phyloP scores from a whole-genome alignment of 768 basidiomycete genomes.

The Austroboletus eburneus region DNA sequence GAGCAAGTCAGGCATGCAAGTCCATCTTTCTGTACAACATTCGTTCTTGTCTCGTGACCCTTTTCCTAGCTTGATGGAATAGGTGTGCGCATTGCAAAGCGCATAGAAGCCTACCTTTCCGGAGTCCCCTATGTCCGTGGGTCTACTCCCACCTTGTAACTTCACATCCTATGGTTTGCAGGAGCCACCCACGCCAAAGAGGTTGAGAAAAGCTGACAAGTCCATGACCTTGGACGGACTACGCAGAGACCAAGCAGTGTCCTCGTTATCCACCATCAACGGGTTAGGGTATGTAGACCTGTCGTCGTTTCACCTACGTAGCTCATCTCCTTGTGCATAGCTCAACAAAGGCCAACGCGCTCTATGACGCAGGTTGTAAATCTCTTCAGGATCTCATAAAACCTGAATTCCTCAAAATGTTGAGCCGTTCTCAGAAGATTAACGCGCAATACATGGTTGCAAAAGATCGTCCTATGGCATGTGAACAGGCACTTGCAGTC shows the following conservation, averaged over 20 bases:
- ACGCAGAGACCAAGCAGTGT: conserved; percentile 26
- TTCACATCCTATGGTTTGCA: conserved; percentile 5
- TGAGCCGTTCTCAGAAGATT: conserved; percentile 37
- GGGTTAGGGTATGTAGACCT: conserved; percentile 45
- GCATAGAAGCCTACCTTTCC: conserved; percentile 41
- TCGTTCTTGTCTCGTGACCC: conserved; percentile 6
- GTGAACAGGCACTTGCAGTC: conserved; percentile 42
- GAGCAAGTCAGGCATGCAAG: conserved; percentile 35
- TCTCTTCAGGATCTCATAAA: conserved; percentile 39
- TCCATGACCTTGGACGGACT: conserved; percentile 21
- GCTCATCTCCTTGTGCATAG: conserved; percentile 9
- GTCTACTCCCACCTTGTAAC: conserved; percentile 4
- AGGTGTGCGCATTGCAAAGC: conserved; percentile 39
- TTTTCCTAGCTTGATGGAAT: conserved; percentile 29
- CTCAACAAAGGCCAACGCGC: conserved; percentile 33
- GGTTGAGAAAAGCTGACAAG: conserved; percentile 1
- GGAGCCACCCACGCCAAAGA: conserved; percentile 14
- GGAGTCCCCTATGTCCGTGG: conserved; percentile 34
- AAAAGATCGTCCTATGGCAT: conserved; percentile 33
- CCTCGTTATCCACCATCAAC: conserved; percentile 36
- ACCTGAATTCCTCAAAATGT: conserved; percentile 34
- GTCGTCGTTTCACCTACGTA: not conserved
- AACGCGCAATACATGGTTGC: conserved; percentile 40
- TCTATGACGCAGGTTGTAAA: conserved; percentile 49
- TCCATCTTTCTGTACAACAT: not conserved